These are phyloP conservation scores for Claviceps pusilla DNA, from an alignment of 2,329 filamentous ascomycete species.

Conservation along the genomic window DNA sequence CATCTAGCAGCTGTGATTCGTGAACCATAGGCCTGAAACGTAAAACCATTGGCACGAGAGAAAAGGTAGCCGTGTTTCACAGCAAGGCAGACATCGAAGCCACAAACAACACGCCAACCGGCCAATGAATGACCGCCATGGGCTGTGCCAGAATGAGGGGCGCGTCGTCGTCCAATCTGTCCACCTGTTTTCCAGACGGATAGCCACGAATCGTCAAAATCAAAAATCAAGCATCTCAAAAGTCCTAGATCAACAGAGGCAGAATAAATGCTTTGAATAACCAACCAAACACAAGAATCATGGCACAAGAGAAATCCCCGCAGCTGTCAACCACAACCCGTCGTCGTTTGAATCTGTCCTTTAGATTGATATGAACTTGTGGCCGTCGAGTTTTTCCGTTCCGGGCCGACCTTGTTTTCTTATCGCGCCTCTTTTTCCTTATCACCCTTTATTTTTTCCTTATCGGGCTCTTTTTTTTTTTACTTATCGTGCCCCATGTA, in stretches of 20 bases:
- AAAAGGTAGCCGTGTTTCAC: too few species aligned
- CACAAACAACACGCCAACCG: too few species aligned
- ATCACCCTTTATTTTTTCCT: constrained; percentile 1
- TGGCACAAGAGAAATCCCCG: too few species aligned
- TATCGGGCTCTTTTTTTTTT: constrained; percentile 13
- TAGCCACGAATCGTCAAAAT: too few species aligned
- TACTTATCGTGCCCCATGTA: background rate
- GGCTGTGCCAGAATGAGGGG: background rate
- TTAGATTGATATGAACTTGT: too few species aligned
- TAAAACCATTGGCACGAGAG: too few species aligned
- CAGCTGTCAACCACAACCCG: too few species aligned
- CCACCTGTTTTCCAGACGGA: background rate
- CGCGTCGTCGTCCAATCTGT: background rate
- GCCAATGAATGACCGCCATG: too few species aligned
- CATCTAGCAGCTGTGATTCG: too few species aligned
- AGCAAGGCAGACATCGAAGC: too few species aligned
- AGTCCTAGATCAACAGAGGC: background rate
- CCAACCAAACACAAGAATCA: background rate
- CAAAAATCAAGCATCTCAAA: background rate
- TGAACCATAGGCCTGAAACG: too few species aligned
- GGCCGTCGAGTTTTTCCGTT: constrained; percentile 4
- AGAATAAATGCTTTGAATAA: background rate
- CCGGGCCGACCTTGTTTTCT: constrained; percentile 9
- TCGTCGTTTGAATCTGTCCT: too few species aligned
- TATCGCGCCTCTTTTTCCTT: constrained; percentile 2